These are phyloP conservation scores for Combretum micranthum DNA, from an alignment of 345 rosid species.

Conservation along the genomic window DNA sequence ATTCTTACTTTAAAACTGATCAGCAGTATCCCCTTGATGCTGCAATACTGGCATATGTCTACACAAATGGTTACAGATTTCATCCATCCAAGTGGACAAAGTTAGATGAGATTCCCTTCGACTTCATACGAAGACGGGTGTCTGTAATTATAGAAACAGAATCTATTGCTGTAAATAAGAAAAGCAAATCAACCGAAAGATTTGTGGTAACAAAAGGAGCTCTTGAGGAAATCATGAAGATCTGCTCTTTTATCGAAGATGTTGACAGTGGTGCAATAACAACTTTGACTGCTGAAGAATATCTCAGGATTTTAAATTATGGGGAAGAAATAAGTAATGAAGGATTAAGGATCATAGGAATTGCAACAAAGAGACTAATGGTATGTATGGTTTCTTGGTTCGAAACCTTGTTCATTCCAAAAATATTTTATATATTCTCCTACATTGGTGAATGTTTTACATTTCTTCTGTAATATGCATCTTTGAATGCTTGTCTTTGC, in stretches of 20 bases:
- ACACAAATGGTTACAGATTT: constrained; percentile 55
- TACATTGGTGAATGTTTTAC: background rate
- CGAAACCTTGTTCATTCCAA: background rate
- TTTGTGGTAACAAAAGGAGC: constrained; percentile 62
- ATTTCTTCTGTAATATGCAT: background rate
- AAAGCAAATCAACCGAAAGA: constrained; percentile 14
- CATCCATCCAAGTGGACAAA: constrained; percentile 58
- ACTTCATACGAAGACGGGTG: constrained; percentile 51
- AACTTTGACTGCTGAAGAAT: constrained; percentile 31
- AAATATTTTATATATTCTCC: background rate
- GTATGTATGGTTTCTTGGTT: constrained; percentile 23
- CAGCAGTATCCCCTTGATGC: constrained; percentile 73
- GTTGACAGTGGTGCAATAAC: constrained; percentile 20
- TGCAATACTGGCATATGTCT: constrained; percentile 61
- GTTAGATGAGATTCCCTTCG: constrained; percentile 63
- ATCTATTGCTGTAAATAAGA: constrained; percentile 16
- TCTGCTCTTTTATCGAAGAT: constrained; percentile 45
- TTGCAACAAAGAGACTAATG: constrained; percentile 45
- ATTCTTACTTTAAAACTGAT: constrained; percentile 67
- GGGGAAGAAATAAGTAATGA: constrained; percentile 52
- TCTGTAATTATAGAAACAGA: constrained; percentile 45
- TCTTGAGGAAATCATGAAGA: constrained; percentile 56
- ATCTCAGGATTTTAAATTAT: constrained; percentile 32
- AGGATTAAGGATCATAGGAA: constrained; percentile 45
- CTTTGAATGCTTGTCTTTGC: no score